These are phyloP conservation scores for Neurospora intermedia DNA, from an alignment of 495 filamentous ascomycete genomes.

Conservation along the genomic window DNA sequence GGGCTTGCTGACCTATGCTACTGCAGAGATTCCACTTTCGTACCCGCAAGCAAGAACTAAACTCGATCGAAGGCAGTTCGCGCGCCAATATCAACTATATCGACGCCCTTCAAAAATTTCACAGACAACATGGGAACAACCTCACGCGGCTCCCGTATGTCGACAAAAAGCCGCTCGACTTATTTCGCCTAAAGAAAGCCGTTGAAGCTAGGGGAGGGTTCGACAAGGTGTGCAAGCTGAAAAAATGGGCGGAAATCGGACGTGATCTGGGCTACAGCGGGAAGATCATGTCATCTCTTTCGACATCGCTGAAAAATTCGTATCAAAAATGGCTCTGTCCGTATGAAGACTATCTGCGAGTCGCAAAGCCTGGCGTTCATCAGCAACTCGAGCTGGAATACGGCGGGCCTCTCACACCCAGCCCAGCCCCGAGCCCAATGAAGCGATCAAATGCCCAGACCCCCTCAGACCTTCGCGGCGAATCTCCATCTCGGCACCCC, in stretches of 20 bases:
- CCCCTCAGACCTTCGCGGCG: slow-evolving; percentile 51
- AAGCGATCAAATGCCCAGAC: slow-evolving; percentile 66
- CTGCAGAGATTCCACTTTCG: slow-evolving; percentile 91
- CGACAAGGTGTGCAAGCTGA: slow-evolving; percentile 88
- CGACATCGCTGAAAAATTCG: slow-evolving; percentile 96
- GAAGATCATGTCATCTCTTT: slow-evolving; percentile 99
- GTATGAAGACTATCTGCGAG: slow-evolving; percentile 88
- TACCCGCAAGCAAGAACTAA: slow-evolving; percentile 92
- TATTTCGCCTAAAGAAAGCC: slow-evolving; percentile 94
- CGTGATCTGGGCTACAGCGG: slow-evolving; percentile 95
- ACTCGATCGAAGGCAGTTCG: slow-evolving; percentile 95
- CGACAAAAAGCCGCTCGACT: slow-evolving; percentile 92
- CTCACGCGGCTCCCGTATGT: slow-evolving; percentile 91
- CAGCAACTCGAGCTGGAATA: slow-evolving; percentile 89
- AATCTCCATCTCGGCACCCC: slow-evolving; percentile 61
- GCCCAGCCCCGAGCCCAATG: slow-evolving; percentile 76
- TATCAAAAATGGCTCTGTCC: slow-evolving; percentile 93
- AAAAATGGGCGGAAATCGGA: slow-evolving; percentile 99
- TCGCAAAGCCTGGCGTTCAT: slow-evolving; percentile 93
- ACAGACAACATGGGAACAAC: slow-evolving; percentile 91
- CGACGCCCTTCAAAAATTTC: slow-evolving; percentile 90
- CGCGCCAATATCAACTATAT: slow-evolving; percentile 93
- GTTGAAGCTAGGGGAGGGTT: slow-evolving; percentile 91
- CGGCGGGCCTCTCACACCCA: slow-evolving; percentile 87
- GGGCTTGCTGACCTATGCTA: slow-evolving; percentile 5